Conservation (phyloP, 345 rosid genomes). For the Arabidopsis arenosa region DNA sequence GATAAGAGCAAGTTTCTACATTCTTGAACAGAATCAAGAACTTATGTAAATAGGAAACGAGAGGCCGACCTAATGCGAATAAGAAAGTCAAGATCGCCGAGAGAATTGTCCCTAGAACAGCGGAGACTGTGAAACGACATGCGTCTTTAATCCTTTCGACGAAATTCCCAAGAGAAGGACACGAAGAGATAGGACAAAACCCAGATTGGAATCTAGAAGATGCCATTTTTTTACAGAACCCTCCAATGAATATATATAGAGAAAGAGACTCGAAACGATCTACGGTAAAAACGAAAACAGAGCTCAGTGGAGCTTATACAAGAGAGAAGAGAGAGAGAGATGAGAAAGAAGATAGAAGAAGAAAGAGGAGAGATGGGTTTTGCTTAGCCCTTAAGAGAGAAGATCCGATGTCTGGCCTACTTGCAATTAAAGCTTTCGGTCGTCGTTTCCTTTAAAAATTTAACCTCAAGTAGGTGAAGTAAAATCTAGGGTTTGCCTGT, state of each 20-base stretch:
- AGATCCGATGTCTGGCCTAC: slow-evolving; percentile 50
- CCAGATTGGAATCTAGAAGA: slow-evolving; percentile 62
- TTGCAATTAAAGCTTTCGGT: slow-evolving; percentile 64
- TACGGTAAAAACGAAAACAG: slow-evolving; percentile 16
- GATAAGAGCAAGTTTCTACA: background rate
- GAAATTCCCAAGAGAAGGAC: slow-evolving; percentile 51
- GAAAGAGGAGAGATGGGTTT: slow-evolving; percentile 31
- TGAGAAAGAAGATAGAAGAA: slow-evolving; percentile 16
- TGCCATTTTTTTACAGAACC: slow-evolving; percentile 40
- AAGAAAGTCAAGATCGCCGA: slow-evolving; percentile 96
- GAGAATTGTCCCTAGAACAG: slow-evolving; percentile 80
- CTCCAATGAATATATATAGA: slow-evolving; percentile 19
- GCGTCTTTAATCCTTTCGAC: slow-evolving; percentile 64
- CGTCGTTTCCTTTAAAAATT: slow-evolving; percentile 30
- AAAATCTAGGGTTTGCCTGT: slow-evolving; percentile 24
- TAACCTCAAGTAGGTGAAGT: slow-evolving; percentile 41
- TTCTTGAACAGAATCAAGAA: background rate
- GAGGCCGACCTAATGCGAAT: slow-evolving; percentile 83
- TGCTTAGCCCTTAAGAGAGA: slow-evolving; percentile 58
- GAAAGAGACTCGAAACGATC: slow-evolving; percentile 43
- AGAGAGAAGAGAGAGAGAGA: slow-evolving; percentile 18
- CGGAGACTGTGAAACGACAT: slow-evolving; percentile 69
- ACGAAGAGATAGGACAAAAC: slow-evolving; percentile 38
- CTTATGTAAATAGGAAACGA: background rate
- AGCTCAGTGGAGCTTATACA: slow-evolving; percentile 37